Percentiles rank a stretch among this genome's conserved stretches.
Evolutionary conservation across 129 eudicot genomes (phyloP).

Genomic region (Flaveria robusta): DNA sequence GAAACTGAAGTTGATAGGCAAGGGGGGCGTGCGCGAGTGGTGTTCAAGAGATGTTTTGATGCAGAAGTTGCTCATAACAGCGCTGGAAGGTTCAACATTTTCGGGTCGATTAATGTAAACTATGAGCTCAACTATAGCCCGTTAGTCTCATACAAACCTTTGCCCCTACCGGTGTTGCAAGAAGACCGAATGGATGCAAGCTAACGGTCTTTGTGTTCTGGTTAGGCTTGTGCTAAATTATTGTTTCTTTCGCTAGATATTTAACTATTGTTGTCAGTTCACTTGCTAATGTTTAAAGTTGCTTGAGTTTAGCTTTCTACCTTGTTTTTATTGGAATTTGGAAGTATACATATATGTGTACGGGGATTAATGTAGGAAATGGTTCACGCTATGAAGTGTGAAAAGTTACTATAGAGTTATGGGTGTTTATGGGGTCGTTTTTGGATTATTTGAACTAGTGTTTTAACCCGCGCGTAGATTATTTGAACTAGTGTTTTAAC

Average conservation of each 20-base stretch:
- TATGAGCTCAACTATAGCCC: constrained; percentile 78
- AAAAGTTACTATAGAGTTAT: no score
- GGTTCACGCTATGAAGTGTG: no score
- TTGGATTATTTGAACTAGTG: no score
- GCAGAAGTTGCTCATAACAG: constrained; percentile 86
- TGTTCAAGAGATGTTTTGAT: constrained; percentile 75
- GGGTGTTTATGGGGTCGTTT: no score
- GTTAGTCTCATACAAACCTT: constrained; percentile 49
- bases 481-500: no score
- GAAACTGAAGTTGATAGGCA: constrained; percentile 75
- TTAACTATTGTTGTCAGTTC: constrained; percentile 20
- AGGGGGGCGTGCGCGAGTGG: constrained; percentile 71
- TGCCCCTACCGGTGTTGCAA: constrained; percentile 43
- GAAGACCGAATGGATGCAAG: constrained; percentile 46
- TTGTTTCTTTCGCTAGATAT: constrained; percentile 17
- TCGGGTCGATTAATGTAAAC: constrained; percentile 65
- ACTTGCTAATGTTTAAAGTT: background rate
- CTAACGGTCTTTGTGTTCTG: constrained; percentile 32
- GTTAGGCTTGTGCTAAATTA: constrained; percentile 37
- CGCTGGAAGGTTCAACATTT: constrained; percentile 65
- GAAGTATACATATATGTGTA: no score
- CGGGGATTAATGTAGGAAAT: no score
- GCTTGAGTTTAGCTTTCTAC: background rate
- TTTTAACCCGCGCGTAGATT: no score
- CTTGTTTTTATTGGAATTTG: background rate